Evolutionary conservation across 768 basidiomycete genomes (phyloP), one percentile per base, ranked within the genome.

Genomic region (Exidia glandulosa): DNA sequence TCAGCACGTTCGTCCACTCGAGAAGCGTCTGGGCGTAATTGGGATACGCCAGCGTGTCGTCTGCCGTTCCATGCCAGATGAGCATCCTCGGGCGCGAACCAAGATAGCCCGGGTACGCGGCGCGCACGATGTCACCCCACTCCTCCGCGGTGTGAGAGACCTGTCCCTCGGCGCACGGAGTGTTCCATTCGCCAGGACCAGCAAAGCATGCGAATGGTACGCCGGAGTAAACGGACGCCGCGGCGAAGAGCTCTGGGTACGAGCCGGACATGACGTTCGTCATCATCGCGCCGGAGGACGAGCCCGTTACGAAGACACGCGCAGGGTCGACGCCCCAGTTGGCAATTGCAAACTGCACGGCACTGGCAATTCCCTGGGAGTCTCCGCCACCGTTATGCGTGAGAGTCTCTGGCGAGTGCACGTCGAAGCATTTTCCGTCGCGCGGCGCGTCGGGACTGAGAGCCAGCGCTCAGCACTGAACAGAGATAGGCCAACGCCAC

Each of bases 231-330:
- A 73, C 76, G 32, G 77, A 63, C 29, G 76, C 80, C 14, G 79
- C 82, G 37, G 63, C 61, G 72, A 81, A 80, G 54, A 84, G 66
- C 58, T 83, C 78, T 14, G 81, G 81, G 70, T 82, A 81, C 19
- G 79, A 76, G 32, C 78, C 81, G 55, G 72, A 70, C 41, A 82
- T 71, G 29, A 82, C 80, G 64, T 77, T 79, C 58, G 81, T 82
- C 81, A 82, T 82, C 82, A 83, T 84, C 60, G 74, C 74, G 47
- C 81, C 81, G 2, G 80, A 81, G 3, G 77, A 77, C 3, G 74
- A 74, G 19, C 81, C 81, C 34, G 78, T 79, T 29, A 75, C 76
- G 67, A 77, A 82, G 59, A 82, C 80, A 41, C 74, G 73, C 37
- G 41, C 64, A 3, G 77, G 36, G 61, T 81, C 76, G 33, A 79